Percentiles rank a stretch among this genome's conserved stretches.
phyloP scores from a whole-genome alignment of 148 eudicot genomes.

The Rhododendron mucronatum region DNA sequence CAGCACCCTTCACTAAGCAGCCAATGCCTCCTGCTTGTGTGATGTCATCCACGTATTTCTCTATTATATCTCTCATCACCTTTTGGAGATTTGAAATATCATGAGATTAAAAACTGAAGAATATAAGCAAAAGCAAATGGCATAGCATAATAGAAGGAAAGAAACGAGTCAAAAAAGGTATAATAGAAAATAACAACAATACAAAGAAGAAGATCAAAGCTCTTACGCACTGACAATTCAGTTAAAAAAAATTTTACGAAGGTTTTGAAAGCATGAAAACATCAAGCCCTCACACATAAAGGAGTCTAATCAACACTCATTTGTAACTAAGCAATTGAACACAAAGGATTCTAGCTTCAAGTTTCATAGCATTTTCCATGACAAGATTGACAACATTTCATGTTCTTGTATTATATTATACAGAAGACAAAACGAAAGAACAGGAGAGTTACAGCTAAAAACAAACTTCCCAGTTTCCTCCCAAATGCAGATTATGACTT shows the following conservation, averaged over 20 bases:
- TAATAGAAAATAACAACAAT: neutral
- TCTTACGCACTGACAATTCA: neutral
- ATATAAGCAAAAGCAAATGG: neutral
- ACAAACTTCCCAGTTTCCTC: neutral
- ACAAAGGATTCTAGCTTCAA: neutral
- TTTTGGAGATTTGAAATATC: slow-evolving; percentile 14
- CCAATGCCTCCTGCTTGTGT: slow-evolving; percentile 69
- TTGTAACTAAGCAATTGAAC: neutral
- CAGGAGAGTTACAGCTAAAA: neutral
- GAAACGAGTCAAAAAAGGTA: neutral
- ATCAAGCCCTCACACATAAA: neutral
- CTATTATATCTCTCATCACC: slow-evolving; percentile 92
- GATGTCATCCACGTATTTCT: slow-evolving; percentile 73
- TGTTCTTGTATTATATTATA: neutral
- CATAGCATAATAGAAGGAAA: neutral
- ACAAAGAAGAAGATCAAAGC: neutral
- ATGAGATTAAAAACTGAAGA: neutral
- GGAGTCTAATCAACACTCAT: neutral
- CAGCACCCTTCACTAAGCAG: slow-evolving; percentile 32
- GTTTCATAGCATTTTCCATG: neutral
- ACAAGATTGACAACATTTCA: neutral
- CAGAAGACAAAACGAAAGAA: neutral
- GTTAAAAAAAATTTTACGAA: neutral
- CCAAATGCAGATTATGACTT: neutral
- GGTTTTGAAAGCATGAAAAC: neutral